Conservation (phyloP, 106 monocot genomes). For the Platanthera guangdongensis region DNA sequence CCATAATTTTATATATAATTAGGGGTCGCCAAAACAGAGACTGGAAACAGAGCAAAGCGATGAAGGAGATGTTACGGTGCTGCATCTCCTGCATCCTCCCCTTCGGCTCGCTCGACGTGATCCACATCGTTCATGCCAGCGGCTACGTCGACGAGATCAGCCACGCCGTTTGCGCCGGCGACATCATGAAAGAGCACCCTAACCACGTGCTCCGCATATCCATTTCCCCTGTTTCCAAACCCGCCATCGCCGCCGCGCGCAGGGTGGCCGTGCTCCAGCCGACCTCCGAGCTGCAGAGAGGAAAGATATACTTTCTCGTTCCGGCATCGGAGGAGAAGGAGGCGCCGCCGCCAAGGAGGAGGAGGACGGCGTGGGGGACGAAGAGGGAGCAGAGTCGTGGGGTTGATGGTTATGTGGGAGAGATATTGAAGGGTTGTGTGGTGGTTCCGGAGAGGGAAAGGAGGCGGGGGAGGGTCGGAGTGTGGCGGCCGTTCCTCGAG, state of each 20-base stretch:
- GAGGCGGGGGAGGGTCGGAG: slow-evolving; percentile 59
- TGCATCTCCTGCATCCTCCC: slow-evolving; percentile 96
- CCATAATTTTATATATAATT: too few relatives aligned
- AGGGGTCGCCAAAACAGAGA: too few relatives aligned
- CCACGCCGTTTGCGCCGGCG: slow-evolving; percentile 46
- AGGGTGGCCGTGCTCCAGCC: slow-evolving; percentile 44
- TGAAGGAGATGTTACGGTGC: slow-evolving; percentile 72
- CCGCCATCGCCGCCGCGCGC: background rate
- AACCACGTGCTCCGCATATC: slow-evolving; percentile 78
- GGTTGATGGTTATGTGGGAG: slow-evolving; percentile 18
- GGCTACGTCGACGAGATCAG: slow-evolving; percentile 83
- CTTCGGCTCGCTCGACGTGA: slow-evolving; percentile 80
- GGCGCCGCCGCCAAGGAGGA: too few relatives aligned
- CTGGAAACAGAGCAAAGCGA: background rate
- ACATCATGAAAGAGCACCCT: slow-evolving; percentile 66
- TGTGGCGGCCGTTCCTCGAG: slow-evolving; percentile 83
- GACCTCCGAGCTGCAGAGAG: slow-evolving; percentile 43
- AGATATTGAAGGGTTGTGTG: slow-evolving; percentile 16
- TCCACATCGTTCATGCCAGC: slow-evolving; percentile 78
- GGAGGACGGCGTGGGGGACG: too few relatives aligned
- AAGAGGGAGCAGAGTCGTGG: slow-evolving; percentile 3
- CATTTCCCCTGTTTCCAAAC: slow-evolving; percentile 19
- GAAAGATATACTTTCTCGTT: too few relatives aligned
- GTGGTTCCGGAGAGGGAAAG: slow-evolving; percentile 53
- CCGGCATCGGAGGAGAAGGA: too few relatives aligned